Percentiles rank a stretch among this genome's conserved stretches.
Evolutionary conservation across 768 basidiomycete species (phyloP).

Genomic region (Naematelia aurantialba): DNA sequence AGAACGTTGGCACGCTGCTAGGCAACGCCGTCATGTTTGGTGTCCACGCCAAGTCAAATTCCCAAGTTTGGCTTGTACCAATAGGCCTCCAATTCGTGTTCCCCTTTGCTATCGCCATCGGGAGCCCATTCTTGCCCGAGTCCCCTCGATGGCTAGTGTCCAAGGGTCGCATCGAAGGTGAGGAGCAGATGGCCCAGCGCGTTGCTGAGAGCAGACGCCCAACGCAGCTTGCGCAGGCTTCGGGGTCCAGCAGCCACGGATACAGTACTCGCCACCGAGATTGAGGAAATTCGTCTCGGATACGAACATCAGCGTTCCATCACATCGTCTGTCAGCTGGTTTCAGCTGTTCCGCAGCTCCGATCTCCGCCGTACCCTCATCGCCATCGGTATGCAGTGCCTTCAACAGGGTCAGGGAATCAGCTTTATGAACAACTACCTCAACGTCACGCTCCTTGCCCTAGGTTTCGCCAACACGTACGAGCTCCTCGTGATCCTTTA

Average conservation of each 20-base stretch:
- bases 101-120: neutral
- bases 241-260: neutral
- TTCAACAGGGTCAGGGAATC: conserved; percentile 19
- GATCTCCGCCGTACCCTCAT: conserved; percentile 20
- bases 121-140: conserved; percentile 2
- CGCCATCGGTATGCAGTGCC: conserved; percentile 13
- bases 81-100: conserved; percentile 8
- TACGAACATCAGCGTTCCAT: neutral
- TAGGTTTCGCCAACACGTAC: conserved; percentile 12
- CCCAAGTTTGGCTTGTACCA: conserved; percentile 9
- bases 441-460: conserved; percentile 12
- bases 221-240: neutral
- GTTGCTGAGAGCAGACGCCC: neutral
- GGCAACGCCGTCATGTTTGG: conserved; percentile 8
- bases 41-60: neutral
- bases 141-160: conserved; percentile 3
- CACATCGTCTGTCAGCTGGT: conserved; percentile 3
- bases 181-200: neutral
- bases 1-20: conserved; percentile 8
- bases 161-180: conserved; percentile 3
- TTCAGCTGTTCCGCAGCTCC: conserved; percentile 14
- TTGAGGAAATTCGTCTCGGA: neutral
- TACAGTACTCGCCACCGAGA: neutral
- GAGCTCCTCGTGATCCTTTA: conserved; percentile 12
- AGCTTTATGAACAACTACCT: conserved; percentile 17